Conservation (phyloP, 2,329 filamentous ascomycete genomes). For the Talaromyces pinophilus region DNA sequence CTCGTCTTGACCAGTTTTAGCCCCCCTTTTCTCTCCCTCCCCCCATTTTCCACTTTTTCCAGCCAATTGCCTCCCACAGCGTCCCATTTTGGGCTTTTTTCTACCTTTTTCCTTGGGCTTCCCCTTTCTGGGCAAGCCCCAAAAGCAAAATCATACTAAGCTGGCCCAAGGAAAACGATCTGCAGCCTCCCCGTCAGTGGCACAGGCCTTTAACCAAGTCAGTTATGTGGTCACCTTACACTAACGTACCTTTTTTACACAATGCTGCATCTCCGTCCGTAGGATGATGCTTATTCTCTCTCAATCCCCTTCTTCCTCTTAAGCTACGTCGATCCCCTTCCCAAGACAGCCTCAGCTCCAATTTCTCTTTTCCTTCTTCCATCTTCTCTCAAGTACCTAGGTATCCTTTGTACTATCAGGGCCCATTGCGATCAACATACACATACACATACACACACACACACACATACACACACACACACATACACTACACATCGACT, state of each 20-base stretch:
- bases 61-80: background rate
- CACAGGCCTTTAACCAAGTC: constrained; percentile 29
- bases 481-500: background rate
- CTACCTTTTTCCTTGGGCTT: constrained; percentile 15
- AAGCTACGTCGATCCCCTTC: constrained; percentile 49
- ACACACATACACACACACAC: too few species aligned
- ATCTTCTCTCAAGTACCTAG: constrained; percentile 13
- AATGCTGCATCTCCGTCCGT: background rate
- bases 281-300: constrained; percentile 33
- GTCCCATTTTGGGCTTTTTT: constrained; percentile 11
- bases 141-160: constrained; percentile 5
- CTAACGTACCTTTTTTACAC: constrained; percentile 31
- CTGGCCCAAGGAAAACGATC: constrained; percentile 38
- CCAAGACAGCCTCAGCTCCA: constrained; percentile 36
- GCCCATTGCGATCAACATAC: constrained; percentile 7
- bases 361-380: constrained; percentile 26
- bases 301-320: constrained; percentile 37
- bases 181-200: constrained; percentile 46
- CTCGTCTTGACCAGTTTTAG: background rate
- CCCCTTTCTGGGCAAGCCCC: constrained; percentile 26
- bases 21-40: background rate
- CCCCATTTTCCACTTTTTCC: constrained; percentile 11
- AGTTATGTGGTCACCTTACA: background rate
- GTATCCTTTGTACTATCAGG: background rate
- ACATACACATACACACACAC: background rate